Conservation (phyloP, 345 rosid genomes). For the Jatropha curcas region DNA sequence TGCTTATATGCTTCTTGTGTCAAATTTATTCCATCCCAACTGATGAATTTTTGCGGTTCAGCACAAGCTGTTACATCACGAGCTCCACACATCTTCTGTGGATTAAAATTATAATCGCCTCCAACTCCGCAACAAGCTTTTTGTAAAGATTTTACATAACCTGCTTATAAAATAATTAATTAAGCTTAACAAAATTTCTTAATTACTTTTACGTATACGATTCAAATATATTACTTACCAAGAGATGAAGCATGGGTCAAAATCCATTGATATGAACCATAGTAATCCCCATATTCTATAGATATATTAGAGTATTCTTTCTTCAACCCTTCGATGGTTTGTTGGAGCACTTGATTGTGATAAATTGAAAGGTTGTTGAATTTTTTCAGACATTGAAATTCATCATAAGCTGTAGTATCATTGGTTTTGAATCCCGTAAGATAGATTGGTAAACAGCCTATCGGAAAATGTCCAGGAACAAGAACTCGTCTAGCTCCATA, state of each 20-base stretch:
- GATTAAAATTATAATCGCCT: constrained; percentile 21
- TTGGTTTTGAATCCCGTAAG: constrained; percentile 9
- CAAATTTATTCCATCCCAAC: constrained; percentile 41
- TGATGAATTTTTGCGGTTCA: constrained; percentile 9
- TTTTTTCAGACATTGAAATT: constrained; percentile 11
- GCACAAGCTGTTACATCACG: constrained; percentile 17
- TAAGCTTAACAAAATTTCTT: too few species aligned
- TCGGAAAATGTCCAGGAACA: constrained; percentile 17
- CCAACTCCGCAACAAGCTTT: constrained; percentile 29
- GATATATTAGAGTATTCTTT: constrained; percentile 9
- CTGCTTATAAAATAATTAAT: too few species aligned
- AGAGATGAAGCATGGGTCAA: not conserved
- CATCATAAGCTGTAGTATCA: constrained; percentile 13
- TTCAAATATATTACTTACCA: not conserved
- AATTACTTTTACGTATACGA: too few species aligned
- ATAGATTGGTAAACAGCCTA: constrained; percentile 16
- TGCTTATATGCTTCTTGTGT: not conserved
- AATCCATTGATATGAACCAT: not conserved
- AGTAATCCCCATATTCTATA: constrained; percentile 19
- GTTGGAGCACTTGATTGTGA: constrained; percentile 17
- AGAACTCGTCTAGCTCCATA: constrained; percentile 16
- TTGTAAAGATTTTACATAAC: not conserved
- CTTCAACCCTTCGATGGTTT: constrained; percentile 14
- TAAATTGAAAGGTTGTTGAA: constrained; percentile 8
- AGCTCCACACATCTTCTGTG: constrained; percentile 23